These are phyloP conservation scores for Furcasterigmium sp. DNA, from an alignment of 2,329 filamentous ascomycete genomes.

Conservation along the genomic window DNA sequence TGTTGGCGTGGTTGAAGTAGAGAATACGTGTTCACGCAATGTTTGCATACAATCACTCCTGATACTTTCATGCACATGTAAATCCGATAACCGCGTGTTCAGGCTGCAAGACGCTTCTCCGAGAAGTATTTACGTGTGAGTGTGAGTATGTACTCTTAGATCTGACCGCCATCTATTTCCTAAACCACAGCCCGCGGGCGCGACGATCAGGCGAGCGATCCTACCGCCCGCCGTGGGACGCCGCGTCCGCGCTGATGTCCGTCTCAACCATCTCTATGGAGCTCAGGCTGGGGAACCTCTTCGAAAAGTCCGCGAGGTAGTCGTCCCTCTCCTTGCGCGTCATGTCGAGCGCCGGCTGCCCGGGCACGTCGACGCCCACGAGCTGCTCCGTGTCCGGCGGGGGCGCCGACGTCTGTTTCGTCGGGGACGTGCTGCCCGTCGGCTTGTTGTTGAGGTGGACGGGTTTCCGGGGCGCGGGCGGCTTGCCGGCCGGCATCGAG, in stretches of 20 bases:
- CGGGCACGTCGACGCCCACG: slow-evolving; percentile 40
- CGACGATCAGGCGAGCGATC: background rate
- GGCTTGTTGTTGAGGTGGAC: slow-evolving; percentile 53
- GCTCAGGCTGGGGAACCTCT: slow-evolving; percentile 79
- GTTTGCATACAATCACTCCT: too few species aligned
- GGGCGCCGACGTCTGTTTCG: slow-evolving; percentile 18
- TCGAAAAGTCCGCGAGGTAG: slow-evolving; percentile 67
- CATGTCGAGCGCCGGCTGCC: slow-evolving; percentile 49
- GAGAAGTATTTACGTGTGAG: background rate
- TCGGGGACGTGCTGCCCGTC: slow-evolving; percentile 34
- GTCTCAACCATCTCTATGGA: slow-evolving; percentile 86
- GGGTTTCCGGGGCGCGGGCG: slow-evolving; percentile 56
- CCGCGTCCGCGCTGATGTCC: slow-evolving; percentile 41
- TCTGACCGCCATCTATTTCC: too few species aligned
- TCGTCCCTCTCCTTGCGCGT: slow-evolving; percentile 58
- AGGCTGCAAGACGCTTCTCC: background rate
- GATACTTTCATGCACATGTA: too few species aligned
- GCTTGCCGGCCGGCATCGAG: slow-evolving; percentile 28
- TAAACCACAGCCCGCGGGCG: too few species aligned
- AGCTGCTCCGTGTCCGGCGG: slow-evolving; percentile 26
- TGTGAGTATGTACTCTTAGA: too few species aligned
- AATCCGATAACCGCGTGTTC: too few species aligned
- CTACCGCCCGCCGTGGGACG: background rate
- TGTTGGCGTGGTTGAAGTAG: too few species aligned
- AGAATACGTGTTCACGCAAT: too few species aligned